Conservation (phyloP, 176 grass and related monocot genomes). For the Triticum monococcum region DNA sequence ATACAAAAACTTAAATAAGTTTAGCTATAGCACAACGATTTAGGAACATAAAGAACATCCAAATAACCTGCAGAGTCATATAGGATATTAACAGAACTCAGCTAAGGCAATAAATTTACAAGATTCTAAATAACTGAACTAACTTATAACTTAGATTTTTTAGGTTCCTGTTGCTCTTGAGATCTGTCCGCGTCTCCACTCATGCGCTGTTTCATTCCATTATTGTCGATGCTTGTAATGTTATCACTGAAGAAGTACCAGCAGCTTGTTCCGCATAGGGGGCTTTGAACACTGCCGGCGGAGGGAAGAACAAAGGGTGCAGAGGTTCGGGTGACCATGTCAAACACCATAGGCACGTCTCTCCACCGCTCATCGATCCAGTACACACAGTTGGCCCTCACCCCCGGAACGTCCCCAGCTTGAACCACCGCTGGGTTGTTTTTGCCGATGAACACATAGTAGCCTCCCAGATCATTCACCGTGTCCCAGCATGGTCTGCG, state of each 20-base stretch:
- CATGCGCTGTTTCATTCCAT: neutral
- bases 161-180: neutral
- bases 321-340: neutral
- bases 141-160: neutral
- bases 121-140: neutral
- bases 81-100: neutral
- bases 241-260: neutral
- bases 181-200: neutral
- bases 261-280: neutral
- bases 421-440: constrained; percentile 7
- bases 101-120: neutral
- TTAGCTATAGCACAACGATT: too few species aligned
- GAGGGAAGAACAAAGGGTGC: neutral
- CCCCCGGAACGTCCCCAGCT: neutral
- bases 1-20: neutral
- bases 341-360: constrained; percentile 12
- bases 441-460: constrained; percentile 6
- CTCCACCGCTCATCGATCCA: neutral
- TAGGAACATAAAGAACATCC: neutral
- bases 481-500: neutral
- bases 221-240: neutral
- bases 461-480: constrained; percentile 1
- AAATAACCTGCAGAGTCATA: neutral
- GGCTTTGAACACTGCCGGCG: neutral
- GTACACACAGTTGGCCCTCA: constrained; percentile 7